A percentile compares a stretch with the other conserved stretches of the same genome.
These are phyloP conservation scores for Phanerochaete carnosa DNA, from an alignment of 768 basidiomycete species.

Conservation along the genomic window DNA sequence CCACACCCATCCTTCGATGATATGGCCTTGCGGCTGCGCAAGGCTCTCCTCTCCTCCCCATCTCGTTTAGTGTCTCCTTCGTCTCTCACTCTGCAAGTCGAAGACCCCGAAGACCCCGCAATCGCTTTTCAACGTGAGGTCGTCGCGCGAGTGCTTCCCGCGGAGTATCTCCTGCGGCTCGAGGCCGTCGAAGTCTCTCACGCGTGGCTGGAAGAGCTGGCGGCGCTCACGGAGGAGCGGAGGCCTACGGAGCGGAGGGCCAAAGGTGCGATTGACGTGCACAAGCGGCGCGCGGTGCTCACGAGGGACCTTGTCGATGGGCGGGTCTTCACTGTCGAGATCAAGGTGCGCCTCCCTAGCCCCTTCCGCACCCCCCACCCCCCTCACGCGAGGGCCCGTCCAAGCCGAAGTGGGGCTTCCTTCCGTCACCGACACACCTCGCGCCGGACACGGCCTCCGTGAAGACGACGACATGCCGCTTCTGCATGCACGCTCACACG, in stretches of 20 bases:
- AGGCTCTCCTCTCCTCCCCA: conserved; percentile 31
- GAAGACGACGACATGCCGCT: conserved; percentile 79
- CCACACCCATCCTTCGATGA: conserved; percentile 48
- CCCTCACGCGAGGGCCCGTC: not conserved
- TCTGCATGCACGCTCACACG: conserved; percentile 81
- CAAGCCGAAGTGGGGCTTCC: conserved; percentile 97
- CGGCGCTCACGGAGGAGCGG: conserved; percentile 37
- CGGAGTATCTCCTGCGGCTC: conserved; percentile 54
- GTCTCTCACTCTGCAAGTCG: conserved; percentile 25
- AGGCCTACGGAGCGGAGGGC: conserved; percentile 57
- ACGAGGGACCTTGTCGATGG: conserved; percentile 79
- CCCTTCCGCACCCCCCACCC: not conserved
- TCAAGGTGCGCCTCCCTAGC: conserved; percentile 63
- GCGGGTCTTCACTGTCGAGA: conserved; percentile 72
- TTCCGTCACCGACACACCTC: conserved; percentile 62
- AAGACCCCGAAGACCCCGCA: conserved; percentile 37
- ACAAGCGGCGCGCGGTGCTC: conserved; percentile 55
- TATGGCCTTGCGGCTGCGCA: conserved; percentile 76
- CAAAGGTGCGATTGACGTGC: conserved; percentile 58
- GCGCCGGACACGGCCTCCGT: conserved; percentile 51
- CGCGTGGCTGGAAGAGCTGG: conserved; percentile 61
- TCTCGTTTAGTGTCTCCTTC: conserved; percentile 28
- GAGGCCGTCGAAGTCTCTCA: conserved; percentile 42
- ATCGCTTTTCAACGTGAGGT: conserved; percentile 61
- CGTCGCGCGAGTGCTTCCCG: conserved; percentile 63